phyloP scores from a whole-genome alignment of 805 yeast species.

The Kuraishia hungarica region DNA sequence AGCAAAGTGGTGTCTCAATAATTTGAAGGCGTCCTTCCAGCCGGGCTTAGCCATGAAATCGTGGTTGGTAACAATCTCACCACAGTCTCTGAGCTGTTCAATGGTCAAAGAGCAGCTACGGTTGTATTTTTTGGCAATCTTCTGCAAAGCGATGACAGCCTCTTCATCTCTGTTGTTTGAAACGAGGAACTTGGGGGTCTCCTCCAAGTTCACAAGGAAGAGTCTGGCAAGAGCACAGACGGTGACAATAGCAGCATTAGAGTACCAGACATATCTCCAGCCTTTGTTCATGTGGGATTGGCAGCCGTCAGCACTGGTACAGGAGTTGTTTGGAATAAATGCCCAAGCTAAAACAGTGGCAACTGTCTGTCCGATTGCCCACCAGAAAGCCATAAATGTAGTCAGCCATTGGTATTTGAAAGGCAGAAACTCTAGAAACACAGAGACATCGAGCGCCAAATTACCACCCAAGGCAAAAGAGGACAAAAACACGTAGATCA shows the following conservation, averaged over 20 bases:
- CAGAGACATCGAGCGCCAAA: conserved; percentile 44
- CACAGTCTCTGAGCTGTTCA: conserved; percentile 36
- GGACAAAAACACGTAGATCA: conserved; percentile 36
- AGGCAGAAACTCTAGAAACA: conserved; percentile 46
- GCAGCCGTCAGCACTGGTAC: conserved; percentile 35
- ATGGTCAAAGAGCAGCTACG: conserved; percentile 31
- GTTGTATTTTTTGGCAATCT: conserved; percentile 37
- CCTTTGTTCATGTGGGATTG: conserved; percentile 41
- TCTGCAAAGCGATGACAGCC: conserved; percentile 31
- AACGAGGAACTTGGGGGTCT: conserved; percentile 48
- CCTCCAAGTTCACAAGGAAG: conserved; percentile 35
- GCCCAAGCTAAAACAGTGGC: conserved; percentile 49
- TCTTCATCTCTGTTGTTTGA: conserved; percentile 43
- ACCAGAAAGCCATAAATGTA: conserved; percentile 48
- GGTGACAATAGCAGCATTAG: conserved; percentile 43
- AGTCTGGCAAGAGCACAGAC: conserved; percentile 40
- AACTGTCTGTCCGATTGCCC: conserved; percentile 57
- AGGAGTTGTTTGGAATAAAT: conserved; percentile 39
- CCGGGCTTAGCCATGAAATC: conserved; percentile 14
- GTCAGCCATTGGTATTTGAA: conserved; percentile 39
- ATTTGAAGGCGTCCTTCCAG: conserved; percentile 16
- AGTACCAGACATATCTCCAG: conserved; percentile 52
- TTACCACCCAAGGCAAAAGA: conserved; percentile 49
- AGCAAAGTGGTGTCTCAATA: conserved; percentile 29
- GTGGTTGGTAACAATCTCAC: conserved; percentile 24